Base-by-base conservation (phyloP, 345 rosid species). In the Eucalyptus dawsonii region DNA sequence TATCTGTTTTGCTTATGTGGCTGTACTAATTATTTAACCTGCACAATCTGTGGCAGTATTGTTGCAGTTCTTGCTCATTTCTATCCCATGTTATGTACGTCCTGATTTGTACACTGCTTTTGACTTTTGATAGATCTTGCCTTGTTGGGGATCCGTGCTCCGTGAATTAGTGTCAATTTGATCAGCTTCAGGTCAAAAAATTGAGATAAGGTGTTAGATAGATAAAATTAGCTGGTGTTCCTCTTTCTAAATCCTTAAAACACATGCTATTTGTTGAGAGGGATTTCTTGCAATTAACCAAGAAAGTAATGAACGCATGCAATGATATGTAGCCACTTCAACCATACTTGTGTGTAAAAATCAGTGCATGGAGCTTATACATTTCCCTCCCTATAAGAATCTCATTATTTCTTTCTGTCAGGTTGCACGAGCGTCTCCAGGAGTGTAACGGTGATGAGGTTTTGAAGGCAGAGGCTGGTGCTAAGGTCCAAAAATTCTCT, bases 341-440 rank as follows among this genome's bases (percentile, higher is more conserved):
- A 21, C 47, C 14, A 76, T 76, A 76, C 45, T 40, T 3, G 7
- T 34, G 27, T 76, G 27, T 29, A 76, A 76, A 37, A 76, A 76
- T 76, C 47, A 40, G 47, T 21, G 29, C 83, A 76, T 76, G 83
- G 47, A 76, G 45, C 47, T 76, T 76, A 37, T 40, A 76, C 47
- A 76, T 76, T 76, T 40, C 47, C 45, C 83, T 76, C 47, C 12
- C 9, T 21, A 11, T 40, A 11, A 40, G 47, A 40, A 76, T 80
- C 51, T 17, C 58, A 47, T 50, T 86, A 86, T 89, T 88, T 90
- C 87, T 53, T 80, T 93, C 45, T 91, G 54, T 91, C 91, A 97
- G 99, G 96, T 94, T 97, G 93, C 98, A 95, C 16, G 99, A 98
- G 93, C 98, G 98, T 90, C 98, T 98, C 72, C 98, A 95, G 89